Conservation (phyloP, 192 early-diverging fungal species). For the Coemansia sp. region DNA sequence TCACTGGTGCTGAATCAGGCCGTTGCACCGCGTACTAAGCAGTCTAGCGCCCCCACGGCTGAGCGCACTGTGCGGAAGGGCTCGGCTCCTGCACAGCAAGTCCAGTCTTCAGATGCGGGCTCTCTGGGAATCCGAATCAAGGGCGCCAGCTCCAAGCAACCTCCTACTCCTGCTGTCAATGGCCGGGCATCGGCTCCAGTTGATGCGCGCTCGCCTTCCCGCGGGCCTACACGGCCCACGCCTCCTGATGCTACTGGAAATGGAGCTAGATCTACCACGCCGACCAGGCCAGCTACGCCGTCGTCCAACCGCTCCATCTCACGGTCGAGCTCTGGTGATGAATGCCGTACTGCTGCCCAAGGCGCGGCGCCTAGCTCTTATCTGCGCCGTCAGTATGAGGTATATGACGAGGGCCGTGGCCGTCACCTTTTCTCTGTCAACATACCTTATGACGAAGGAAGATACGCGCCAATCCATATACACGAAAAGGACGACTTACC, state of each 20-base stretch:
- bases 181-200: slow-evolving; percentile 8
- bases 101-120: background rate
- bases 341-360: slow-evolving; percentile 14
- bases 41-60: slow-evolving; percentile 13
- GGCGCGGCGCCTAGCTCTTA: slow-evolving; percentile 19
- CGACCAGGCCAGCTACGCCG: slow-evolving; percentile 19
- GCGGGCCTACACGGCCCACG: background rate
- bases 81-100: background rate
- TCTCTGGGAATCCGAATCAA: slow-evolving; percentile 35
- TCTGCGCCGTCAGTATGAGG: slow-evolving; percentile 45
- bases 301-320: slow-evolving; percentile 13
- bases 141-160: slow-evolving; percentile 11
- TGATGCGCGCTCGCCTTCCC: background rate
- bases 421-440: slow-evolving; percentile 48
- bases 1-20: slow-evolving; percentile 15
- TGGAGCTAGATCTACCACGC: slow-evolving; percentile 21
- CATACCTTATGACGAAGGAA: slow-evolving; percentile 40
- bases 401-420: slow-evolving; percentile 50
- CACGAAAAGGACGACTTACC: slow-evolving; percentile 48
- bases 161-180: background rate
- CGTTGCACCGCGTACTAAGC: slow-evolving; percentile 7
- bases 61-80: slow-evolving; percentile 10
- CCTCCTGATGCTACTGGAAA: background rate
- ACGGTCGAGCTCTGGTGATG: slow-evolving; percentile 38
- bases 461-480: slow-evolving; percentile 49